Conservation (phyloP, 192 early-diverging fungal species). For the Mortierella hygrophila region DNA sequence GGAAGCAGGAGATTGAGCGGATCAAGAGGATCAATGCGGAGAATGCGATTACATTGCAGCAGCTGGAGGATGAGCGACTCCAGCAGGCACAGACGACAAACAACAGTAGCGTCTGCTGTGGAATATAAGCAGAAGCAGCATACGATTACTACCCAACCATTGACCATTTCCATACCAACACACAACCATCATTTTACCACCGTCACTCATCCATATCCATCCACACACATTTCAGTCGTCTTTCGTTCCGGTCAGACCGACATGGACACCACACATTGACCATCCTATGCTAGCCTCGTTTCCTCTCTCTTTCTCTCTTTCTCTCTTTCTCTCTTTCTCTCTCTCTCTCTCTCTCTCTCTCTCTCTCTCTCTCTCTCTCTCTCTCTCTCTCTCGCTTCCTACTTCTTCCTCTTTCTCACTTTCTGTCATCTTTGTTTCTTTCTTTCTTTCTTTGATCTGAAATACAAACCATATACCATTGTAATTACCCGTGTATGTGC, state of each 20-base stretch:
- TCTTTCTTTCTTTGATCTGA: neutral
- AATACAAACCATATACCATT: conserved; percentile 8
- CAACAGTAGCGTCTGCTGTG: conserved; percentile 45
- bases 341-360: neutral
- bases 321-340: neutral
- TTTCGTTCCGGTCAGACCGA: neutral
- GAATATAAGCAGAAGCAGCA: conserved; percentile 29
- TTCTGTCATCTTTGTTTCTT: neutral
- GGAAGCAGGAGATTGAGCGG: conserved; percentile 53
- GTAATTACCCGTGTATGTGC: neutral
- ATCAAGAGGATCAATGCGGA: conserved; percentile 48
- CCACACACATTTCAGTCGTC: neutral
- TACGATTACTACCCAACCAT: conserved; percentile 2
- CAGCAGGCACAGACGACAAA: conserved; percentile 43
- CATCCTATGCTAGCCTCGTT: neutral
- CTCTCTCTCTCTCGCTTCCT: neutral
- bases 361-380: neutral
- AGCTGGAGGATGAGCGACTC: conserved; percentile 49
- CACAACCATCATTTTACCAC: neutral
- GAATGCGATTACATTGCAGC: conserved; percentile 56
- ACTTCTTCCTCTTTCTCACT: neutral
- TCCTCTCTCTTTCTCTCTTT: neutral
- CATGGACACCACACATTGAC: neutral
- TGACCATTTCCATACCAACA: neutral
- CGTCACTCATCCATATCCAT: neutral